These are phyloP conservation scores for Penicillium sp. DNA, from an alignment of 2,329 filamentous ascomycete genomes.

Conservation along the genomic window DNA sequence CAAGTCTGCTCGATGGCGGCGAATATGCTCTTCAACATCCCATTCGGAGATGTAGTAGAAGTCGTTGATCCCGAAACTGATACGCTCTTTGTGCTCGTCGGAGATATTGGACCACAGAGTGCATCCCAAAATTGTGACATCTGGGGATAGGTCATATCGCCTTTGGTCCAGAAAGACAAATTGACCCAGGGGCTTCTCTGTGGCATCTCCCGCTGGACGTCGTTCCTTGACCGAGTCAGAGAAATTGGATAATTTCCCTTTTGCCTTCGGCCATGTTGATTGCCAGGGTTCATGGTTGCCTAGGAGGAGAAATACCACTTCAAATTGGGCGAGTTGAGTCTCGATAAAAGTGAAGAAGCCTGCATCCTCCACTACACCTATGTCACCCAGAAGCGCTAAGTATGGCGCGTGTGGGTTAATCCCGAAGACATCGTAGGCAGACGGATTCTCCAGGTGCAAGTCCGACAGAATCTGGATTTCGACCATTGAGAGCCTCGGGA, in stretches of 20 bases:
- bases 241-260: slow-evolving; percentile 28
- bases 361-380: slow-evolving; percentile 52
- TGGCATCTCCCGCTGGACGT: background rate
- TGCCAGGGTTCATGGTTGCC: slow-evolving; percentile 62
- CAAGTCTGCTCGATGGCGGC: slow-evolving; percentile 37
- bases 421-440: slow-evolving; percentile 54
- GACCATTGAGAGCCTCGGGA: slow-evolving; percentile 16
- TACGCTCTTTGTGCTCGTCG: slow-evolving; percentile 36
- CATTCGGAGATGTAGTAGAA: slow-evolving; percentile 52
- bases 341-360: slow-evolving; percentile 52
- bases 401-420: slow-evolving; percentile 52
- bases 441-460: slow-evolving; percentile 57
- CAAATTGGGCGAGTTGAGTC: slow-evolving; percentile 52
- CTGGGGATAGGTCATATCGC: slow-evolving; percentile 40
- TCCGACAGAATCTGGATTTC: slow-evolving; percentile 57
- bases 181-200: slow-evolving; percentile 24
- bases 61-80: slow-evolving; percentile 54
- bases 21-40: slow-evolving; percentile 35
- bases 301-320: slow-evolving; percentile 54
- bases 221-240: slow-evolving; percentile 22
- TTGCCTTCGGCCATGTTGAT: slow-evolving; percentile 31
- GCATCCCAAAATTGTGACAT: slow-evolving; percentile 49
- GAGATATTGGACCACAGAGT: slow-evolving; percentile 55
- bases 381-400: slow-evolving; percentile 60
- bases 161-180: slow-evolving; percentile 48